Evolutionary conservation across 768 basidiomycete species (phyloP).

Genomic region (Rhodotorula sphaerocarpa): DNA sequence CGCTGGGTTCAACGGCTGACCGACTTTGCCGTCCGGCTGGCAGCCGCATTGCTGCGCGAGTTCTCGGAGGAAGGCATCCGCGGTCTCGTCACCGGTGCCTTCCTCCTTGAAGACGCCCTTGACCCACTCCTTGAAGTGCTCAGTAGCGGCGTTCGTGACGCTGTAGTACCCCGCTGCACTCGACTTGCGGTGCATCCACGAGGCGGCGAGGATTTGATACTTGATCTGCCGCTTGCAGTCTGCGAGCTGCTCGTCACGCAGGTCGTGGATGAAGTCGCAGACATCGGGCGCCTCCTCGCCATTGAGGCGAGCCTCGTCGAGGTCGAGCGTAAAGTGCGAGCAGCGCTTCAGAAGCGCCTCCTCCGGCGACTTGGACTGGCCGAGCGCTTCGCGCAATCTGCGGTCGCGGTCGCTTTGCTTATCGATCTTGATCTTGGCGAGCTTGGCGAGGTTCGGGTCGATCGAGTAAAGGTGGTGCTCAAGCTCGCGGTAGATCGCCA

Average conservation of each 20-base stretch:
- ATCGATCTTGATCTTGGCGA: conserved; percentile 50
- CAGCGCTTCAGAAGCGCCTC: conserved; percentile 81
- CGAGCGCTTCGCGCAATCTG: conserved; percentile 75
- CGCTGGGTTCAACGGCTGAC: conserved; percentile 45
- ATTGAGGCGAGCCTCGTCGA: conserved; percentile 38
- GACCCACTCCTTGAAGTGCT: conserved; percentile 10
- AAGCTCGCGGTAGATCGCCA: conserved; percentile 77
- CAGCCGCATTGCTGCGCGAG: conserved; percentile 37
- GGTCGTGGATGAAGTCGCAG: conserved; percentile 80
- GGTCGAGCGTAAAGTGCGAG: conserved; percentile 82
- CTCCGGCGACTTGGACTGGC: conserved; percentile 60
- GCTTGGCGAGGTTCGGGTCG: conserved; percentile 57
- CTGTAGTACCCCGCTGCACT: not conserved
- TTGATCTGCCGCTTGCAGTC: conserved; percentile 69
- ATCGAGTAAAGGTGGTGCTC: conserved; percentile 85
- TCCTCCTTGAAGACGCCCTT: conserved; percentile 17
- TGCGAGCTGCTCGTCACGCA: conserved; percentile 68
- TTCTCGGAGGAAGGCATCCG: conserved; percentile 32
- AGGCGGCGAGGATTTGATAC: conserved; percentile 57
- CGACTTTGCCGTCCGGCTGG: conserved; percentile 19
- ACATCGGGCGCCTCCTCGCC: conserved; percentile 73
- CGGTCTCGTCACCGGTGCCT: conserved; percentile 37
- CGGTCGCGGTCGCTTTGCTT: conserved; percentile 68
- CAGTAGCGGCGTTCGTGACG: not conserved
- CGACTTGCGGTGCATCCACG: conserved; percentile 52